Conservation (phyloP, 495 filamentous ascomycete genomes). For the Letharia lupina region DNA sequence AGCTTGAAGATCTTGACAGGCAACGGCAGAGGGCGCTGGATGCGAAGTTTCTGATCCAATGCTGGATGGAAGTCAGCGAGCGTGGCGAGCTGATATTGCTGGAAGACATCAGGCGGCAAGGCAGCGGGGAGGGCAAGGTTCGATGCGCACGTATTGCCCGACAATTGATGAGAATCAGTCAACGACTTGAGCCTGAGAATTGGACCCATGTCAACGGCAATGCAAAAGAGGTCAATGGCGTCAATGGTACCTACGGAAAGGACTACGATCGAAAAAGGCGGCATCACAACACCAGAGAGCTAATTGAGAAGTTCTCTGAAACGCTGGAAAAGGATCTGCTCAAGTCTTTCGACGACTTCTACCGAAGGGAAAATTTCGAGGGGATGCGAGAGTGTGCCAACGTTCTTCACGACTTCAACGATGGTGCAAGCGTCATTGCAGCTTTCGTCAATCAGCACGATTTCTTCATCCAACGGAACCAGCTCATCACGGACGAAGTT, state of each 20-base stretch:
- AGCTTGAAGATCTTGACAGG: conserved; percentile 85
- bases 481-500: conserved; percentile 86
- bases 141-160: conserved; percentile 83
- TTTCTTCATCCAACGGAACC: conserved; percentile 92
- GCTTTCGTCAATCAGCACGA: conserved; percentile 98
- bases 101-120: conserved; percentile 70
- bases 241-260: conserved; percentile 38
- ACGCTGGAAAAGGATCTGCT: conserved; percentile 90
- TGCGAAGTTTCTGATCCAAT: conserved; percentile 88
- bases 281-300: conserved; percentile 64
- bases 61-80: conserved; percentile 89
- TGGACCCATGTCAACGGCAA: conserved; percentile 55
- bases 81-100: conserved; percentile 69
- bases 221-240: conserved; percentile 46
- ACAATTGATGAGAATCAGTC: conserved; percentile 80
- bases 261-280: conserved; percentile 33
- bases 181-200: conserved; percentile 65
- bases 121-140: conserved; percentile 77
- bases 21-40: conserved; percentile 85
- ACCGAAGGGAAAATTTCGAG: conserved; percentile 85
- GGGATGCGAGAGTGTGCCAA: conserved; percentile 94
- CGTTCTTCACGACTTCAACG: conserved; percentile 91
- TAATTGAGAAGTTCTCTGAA: conserved; percentile 95
- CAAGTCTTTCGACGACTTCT: conserved; percentile 94
- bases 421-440: conserved; percentile 85